phyloP scores from a whole-genome alignment of 768 basidiomycete genomes.

The Amanita muscaria region DNA sequence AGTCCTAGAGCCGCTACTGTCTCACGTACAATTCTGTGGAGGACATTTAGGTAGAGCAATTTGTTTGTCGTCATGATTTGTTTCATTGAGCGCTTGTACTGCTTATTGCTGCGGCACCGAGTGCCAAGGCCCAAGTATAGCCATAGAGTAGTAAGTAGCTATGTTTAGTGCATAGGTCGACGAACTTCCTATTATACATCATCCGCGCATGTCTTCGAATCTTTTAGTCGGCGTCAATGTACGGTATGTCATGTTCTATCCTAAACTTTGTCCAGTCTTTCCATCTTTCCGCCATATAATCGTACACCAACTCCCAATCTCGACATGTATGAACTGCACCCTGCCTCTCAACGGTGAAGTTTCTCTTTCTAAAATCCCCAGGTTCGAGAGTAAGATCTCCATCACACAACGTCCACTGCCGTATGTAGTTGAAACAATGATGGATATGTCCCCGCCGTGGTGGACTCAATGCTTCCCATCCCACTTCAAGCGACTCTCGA shows the following conservation, averaged over 20 bases:
- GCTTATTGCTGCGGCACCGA: no score
- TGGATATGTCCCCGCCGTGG: conserved; percentile 19
- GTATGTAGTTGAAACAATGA: conserved; percentile 43
- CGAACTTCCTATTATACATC: no score
- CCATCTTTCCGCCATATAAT: conserved; percentile 26
- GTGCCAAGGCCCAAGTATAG: no score
- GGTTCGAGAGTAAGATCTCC: conserved; percentile 42
- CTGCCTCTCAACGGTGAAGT: conserved; percentile 25
- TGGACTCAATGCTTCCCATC: conserved; percentile 11
- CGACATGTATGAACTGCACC: conserved; percentile 32
- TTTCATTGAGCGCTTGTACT: no score
- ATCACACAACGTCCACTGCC: conserved; percentile 35
- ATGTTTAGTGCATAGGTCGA: no score
- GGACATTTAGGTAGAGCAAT: no score
- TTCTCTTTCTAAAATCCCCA: conserved; percentile 27
- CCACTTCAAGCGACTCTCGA: conserved; percentile 19
- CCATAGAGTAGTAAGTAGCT: no score
- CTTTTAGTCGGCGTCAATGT: conserved; percentile 16
- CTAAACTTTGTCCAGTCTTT: conserved; percentile 23
- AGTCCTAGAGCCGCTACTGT: no score
- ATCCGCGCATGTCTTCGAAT: no score
- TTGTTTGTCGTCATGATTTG: no score
- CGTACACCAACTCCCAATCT: conserved; percentile 31
- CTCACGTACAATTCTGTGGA: no score
- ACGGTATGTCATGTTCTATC: conserved; percentile 17